Evolutionary conservation across 805 yeast genomes (phyloP).

Genomic region (Yarrowia alimentaria): DNA sequence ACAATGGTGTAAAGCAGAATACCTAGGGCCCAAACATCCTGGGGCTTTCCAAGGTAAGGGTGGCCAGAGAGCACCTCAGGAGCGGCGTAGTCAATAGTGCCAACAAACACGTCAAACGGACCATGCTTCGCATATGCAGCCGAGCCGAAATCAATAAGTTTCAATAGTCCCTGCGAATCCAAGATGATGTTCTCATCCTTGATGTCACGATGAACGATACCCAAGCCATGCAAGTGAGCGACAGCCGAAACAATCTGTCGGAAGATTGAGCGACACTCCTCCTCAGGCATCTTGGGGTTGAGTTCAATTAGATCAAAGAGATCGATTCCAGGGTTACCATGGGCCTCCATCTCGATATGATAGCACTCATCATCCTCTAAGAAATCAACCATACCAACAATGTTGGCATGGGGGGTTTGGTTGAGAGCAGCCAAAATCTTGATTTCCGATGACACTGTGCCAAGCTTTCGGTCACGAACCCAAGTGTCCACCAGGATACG

Average conservation of each 20-base stretch:
- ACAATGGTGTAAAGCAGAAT: constrained; percentile 83
- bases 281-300: constrained; percentile 73
- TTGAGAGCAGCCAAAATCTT: constrained; percentile 80
- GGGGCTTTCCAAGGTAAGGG: constrained; percentile 88
- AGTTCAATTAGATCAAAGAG: constrained; percentile 89
- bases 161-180: constrained; percentile 74
- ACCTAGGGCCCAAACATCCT: constrained; percentile 97
- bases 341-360: constrained; percentile 87
- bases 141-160: constrained; percentile 91
- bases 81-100: constrained; percentile 96
- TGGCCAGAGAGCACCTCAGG: constrained; percentile 92
- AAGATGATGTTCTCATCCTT: constrained; percentile 93
- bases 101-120: constrained; percentile 96
- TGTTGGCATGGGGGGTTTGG: constrained; percentile 74
- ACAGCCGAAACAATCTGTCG: constrained; percentile 77
- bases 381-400: constrained; percentile 80
- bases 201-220: constrained; percentile 90
- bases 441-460: constrained; percentile 95
- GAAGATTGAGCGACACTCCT: constrained; percentile 74
- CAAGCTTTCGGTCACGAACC: constrained; percentile 88
- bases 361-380: constrained; percentile 90
- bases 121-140: constrained; percentile 90
- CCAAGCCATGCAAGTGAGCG: constrained; percentile 76
- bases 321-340: constrained; percentile 88
- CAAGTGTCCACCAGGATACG: constrained; percentile 94